These are phyloP conservation scores for Acrodontium crateriforme DNA, from an alignment of 2,329 filamentous ascomycete genomes.

Conservation along the genomic window DNA sequence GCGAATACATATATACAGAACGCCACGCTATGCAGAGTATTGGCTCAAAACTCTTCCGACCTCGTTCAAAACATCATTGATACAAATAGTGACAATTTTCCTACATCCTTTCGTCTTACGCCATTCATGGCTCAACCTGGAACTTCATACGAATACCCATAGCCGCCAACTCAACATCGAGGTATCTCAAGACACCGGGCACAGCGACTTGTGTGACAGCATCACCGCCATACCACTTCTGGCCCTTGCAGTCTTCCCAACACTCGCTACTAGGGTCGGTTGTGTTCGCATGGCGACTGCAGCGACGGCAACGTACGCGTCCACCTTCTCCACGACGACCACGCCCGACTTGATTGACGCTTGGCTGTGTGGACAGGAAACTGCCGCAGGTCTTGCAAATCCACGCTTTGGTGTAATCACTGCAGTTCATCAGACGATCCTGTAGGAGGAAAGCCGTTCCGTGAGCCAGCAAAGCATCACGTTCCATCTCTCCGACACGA, in stretches of 20 bases:
- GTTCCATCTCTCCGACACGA: slow-evolving; percentile 98
- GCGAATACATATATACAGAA: too few relatives aligned
- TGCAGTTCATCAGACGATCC: slow-evolving; percentile 93
- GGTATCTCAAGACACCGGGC: slow-evolving; percentile 78
- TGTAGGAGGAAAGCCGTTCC: slow-evolving; percentile 90
- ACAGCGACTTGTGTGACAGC: slow-evolving; percentile 86
- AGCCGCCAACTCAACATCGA: slow-evolving; percentile 88
- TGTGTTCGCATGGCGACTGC: slow-evolving; percentile 18
- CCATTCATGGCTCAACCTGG: slow-evolving; percentile 46
- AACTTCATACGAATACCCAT: slow-evolving; percentile 97
- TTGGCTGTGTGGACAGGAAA: slow-evolving; percentile 77
- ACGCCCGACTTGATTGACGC: slow-evolving; percentile 36
- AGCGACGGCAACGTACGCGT: slow-evolving; percentile 22
- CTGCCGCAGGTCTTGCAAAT: slow-evolving; percentile 81
- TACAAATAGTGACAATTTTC: too few relatives aligned
- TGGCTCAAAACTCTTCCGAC: too few relatives aligned
- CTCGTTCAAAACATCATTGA: too few relatives aligned
- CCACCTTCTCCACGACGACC: slow-evolving; percentile 14
- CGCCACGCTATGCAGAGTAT: too few relatives aligned
- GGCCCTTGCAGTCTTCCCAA: slow-evolving; percentile 85
- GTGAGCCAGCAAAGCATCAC: slow-evolving; percentile 86
- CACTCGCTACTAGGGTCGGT: slow-evolving; percentile 37
- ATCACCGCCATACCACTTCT: slow-evolving; percentile 74
- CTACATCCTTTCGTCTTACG: too few relatives aligned
- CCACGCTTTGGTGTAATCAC: slow-evolving; percentile 80